These are phyloP conservation scores for Lithospermum erythrorhizon DNA, from an alignment of 257 asterid genomes.

Conservation along the genomic window DNA sequence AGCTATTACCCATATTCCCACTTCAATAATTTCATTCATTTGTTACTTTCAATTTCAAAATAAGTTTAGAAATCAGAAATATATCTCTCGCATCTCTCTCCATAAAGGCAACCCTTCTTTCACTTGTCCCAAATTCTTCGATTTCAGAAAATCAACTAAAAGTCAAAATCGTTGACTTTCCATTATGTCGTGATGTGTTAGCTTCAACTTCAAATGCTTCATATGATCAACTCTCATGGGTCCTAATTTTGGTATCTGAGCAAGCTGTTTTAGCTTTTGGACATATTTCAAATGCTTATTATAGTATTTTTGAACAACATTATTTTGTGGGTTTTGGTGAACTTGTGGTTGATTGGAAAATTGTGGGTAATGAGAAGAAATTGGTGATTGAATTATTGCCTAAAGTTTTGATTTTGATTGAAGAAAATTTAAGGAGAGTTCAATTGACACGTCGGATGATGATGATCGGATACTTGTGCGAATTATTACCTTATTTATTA, in stretches of 20 bases:
- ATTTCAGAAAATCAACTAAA: constrained; percentile 6
- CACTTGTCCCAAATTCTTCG: constrained; percentile 26
- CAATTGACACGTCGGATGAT: constrained; percentile 56
- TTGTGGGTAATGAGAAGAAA: constrained; percentile 46
- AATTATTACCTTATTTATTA: no score
- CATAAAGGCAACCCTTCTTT: constrained; percentile 51
- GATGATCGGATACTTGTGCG: constrained; percentile 34
- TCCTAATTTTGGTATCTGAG: constrained; percentile 38
- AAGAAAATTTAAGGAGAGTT: constrained; percentile 58
- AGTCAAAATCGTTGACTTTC: constrained; percentile 32
- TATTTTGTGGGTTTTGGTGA: constrained; percentile 11
- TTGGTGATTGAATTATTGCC: constrained; percentile 54
- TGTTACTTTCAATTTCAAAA: no score
- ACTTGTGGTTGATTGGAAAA: no score
- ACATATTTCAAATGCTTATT: constrained; percentile 34
- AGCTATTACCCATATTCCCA: no score
- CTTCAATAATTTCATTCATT: no score
- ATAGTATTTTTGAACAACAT: constrained; percentile 10
- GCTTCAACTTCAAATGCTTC: constrained; percentile 52
- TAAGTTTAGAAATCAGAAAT: no score
- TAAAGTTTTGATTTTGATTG: constrained; percentile 45
- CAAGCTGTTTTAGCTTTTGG: constrained; percentile 39
- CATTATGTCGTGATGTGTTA: constrained; percentile 61
- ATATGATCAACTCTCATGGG: constrained; percentile 57
- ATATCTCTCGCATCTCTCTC: no score